Conservation (phyloP, 305 asterid genomes). For the Nicotiana rustica region DNA sequence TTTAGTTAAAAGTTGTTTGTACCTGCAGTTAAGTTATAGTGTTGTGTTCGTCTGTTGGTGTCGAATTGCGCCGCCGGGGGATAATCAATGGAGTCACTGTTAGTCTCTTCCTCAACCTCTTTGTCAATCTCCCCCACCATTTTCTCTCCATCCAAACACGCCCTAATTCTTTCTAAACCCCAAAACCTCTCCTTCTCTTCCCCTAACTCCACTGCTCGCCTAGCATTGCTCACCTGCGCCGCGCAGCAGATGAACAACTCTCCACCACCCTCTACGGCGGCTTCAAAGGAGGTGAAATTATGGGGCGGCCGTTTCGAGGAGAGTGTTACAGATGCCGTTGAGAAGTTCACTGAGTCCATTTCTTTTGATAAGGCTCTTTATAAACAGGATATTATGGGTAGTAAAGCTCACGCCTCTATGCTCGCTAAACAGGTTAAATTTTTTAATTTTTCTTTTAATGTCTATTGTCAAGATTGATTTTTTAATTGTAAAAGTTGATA, state of each 20-base stretch:
- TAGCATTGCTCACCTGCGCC: constrained; percentile 39
- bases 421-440: constrained; percentile 78
- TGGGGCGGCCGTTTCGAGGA: constrained; percentile 99
- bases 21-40: too few relatives aligned
- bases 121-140: constrained; percentile 18
- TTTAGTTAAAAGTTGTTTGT: too few relatives aligned
- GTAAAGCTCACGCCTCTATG: constrained; percentile 96
- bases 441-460: background rate
- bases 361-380: constrained; percentile 86
- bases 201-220: background rate
- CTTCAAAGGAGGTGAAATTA: constrained; percentile 71
- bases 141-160: constrained; percentile 33
- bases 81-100: constrained; percentile 39
- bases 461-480: background rate
- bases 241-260: constrained; percentile 56
- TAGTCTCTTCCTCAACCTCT: constrained; percentile 26
- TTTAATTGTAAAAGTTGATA: background rate
- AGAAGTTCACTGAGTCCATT: constrained; percentile 93
- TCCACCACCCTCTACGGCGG: constrained; percentile 34
- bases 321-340: constrained; percentile 84
- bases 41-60: too few relatives aligned
- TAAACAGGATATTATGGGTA: constrained; percentile 94
- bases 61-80: too few relatives aligned
- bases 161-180: constrained; percentile 32
- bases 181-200: constrained; percentile 14